Conservation (phyloP, 768 basidiomycete genomes). For the Lactarius vividus region DNA sequence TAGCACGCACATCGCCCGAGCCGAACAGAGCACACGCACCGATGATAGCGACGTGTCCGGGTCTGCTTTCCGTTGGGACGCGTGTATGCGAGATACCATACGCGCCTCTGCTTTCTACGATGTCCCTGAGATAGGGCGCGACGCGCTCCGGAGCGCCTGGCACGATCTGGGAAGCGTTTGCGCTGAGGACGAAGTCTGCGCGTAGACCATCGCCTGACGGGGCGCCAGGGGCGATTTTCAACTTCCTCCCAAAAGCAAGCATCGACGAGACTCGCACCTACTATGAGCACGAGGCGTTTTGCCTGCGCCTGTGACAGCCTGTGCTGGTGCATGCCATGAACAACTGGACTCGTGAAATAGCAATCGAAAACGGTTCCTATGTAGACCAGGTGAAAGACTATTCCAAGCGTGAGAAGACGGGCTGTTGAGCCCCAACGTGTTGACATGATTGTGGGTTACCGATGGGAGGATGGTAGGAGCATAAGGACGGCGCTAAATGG, state of each 20-base stretch:
- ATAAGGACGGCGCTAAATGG: not conserved
- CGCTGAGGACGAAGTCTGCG: conserved; percentile 72
- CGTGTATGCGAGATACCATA: conserved; percentile 84
- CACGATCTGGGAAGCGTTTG: conserved; percentile 56
- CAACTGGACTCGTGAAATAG: conserved; percentile 83
- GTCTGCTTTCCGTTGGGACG: conserved; percentile 85
- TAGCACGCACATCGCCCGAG: not conserved
- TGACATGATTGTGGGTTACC: conserved; percentile 10
- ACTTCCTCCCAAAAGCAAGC: not conserved
- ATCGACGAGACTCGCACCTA: conserved; percentile 47
- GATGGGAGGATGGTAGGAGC: not conserved
- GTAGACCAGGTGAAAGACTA: conserved; percentile 72
- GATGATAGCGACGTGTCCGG: conserved; percentile 87
- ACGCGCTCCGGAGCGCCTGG: conserved; percentile 53
- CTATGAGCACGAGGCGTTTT: conserved; percentile 74
- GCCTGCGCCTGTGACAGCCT: conserved; percentile 48
- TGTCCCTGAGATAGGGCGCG: conserved; percentile 72
- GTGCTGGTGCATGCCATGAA: conserved; percentile 68
- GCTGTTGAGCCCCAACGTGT: conserved; percentile 17
- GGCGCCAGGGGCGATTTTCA: not conserved
- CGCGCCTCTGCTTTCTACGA: conserved; percentile 63
- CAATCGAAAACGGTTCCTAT: conserved; percentile 79
- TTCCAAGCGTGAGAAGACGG: conserved; percentile 57
- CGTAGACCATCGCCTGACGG: conserved; percentile 73
- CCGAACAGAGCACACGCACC: conserved; percentile 42